Base-by-base conservation (phyloP, 2,329 filamentous ascomycete genomes). In the Trichophyton benhamiae region DNA sequence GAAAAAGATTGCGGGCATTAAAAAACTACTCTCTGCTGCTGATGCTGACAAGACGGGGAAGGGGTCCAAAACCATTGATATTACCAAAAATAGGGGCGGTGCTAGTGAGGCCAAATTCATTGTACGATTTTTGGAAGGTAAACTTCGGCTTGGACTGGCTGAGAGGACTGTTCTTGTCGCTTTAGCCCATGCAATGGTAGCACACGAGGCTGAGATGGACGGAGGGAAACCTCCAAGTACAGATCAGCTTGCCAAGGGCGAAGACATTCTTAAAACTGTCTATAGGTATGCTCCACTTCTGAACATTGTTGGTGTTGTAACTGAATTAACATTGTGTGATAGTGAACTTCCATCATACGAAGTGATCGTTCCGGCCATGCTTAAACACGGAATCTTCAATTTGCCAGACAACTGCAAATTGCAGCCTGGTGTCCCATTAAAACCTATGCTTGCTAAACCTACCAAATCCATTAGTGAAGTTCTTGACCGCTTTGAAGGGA, bases 381-480 rank as follows among this genome's bases (percentile, higher is more conserved):
- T 96, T 27, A 80, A 94, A 68, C 83, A 94, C 68, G 94, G 94
- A 17, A 89, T 99, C 64, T 83, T 87, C 77, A 86, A 91, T 42
- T 77, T 99, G 11, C 83, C 84, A 59, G 87, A 95, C 8, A 84
- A 87, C 61, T 96, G 94, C 81, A 95, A 95, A 73, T 82, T 99
- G 52, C 88, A 90, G 66, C 92, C 94, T 0, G 94, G 94, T 65
- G 88, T 99, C 15, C 94, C 94, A 0, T 80, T 99, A 62, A 99
- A 99, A 75, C 94, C 94, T 68, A 99, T 99, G 94, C 81, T 99
- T 77, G 94, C 94, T 20, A 97, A 97, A 70, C 94, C 94, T 2
- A 99, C 94, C 8, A 99, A 99, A 74, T 91, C 94, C 3, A 96
- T 99, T 68, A 96, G 91, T 0, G 94, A 99, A 75, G 94, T 99